These are phyloP conservation scores for Fusarium sororula DNA, from an alignment of 2,329 filamentous ascomycete species.

Conservation along the genomic window DNA sequence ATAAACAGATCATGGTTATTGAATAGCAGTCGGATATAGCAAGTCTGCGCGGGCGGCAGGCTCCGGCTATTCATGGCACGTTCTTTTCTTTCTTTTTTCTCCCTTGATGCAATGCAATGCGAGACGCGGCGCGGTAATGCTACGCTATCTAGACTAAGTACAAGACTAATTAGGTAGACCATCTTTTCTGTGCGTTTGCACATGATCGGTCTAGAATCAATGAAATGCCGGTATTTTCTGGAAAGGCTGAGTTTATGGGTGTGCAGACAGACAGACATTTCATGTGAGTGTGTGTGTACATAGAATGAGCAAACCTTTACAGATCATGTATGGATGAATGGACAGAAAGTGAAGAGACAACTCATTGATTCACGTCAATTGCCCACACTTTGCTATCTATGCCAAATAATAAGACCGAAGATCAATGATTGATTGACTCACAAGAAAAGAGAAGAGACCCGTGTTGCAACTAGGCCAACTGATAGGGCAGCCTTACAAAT, in stretches of 20 bases:
- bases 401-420: constrained; percentile 5
- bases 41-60: constrained; percentile 19
- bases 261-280: not conserved
- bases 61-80: constrained; percentile 30
- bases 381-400: constrained; percentile 2
- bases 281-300: not conserved
- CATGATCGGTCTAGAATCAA: constrained; percentile 26
- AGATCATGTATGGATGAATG: not conserved
- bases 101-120: not conserved
- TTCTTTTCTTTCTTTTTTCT: not conserved
- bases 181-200: constrained; percentile 9
- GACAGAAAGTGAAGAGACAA: not conserved
- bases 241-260: not conserved
- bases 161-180: no score
- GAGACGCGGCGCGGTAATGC: not conserved
- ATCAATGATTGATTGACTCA: not conserved
- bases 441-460: not conserved
- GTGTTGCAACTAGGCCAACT: constrained; percentile 8
- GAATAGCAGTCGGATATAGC: not conserved
- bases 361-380: not conserved
- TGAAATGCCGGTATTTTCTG: constrained; percentile 8
- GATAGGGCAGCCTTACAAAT: constrained; percentile 25
- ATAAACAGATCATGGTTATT: constrained; percentile 11
- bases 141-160: constrained; percentile 10
- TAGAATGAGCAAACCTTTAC: not conserved